phyloP scores from a whole-genome alignment of 305 asterid genomes.

The Solanum chacoense region DNA sequence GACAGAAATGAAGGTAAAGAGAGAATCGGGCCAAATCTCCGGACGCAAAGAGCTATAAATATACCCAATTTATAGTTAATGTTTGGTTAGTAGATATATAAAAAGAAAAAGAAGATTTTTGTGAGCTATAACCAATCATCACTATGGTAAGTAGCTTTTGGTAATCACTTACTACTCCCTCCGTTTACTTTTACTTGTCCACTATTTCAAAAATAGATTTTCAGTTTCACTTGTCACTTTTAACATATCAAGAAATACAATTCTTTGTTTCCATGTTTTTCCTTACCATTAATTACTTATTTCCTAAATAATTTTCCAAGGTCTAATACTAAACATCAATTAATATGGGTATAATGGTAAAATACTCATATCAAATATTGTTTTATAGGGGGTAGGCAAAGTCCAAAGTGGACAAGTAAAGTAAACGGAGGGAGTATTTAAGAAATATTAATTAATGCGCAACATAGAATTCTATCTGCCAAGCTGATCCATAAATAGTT shows the following conservation, averaged over 20 bases:
- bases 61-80: neutral
- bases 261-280: neutral
- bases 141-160: neutral
- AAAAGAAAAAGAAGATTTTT: neutral
- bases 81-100: neutral
- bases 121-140: neutral
- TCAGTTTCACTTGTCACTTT: neutral
- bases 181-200: neutral
- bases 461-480: neutral
- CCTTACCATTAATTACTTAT: neutral
- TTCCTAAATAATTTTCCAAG: neutral
- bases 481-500: neutral
- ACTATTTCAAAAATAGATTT: neutral
- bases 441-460: neutral
- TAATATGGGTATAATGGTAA: neutral
- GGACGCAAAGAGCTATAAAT: neutral
- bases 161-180: neutral
- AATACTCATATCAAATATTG: neutral
- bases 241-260: neutral
- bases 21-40: neutral
- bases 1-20: neutral
- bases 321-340: neutral
- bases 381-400: neutral
- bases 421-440: neutral
- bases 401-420: neutral